Conservation (phyloP, 1,284 basidiomycete species). For the Peniophora sp. region DNA sequence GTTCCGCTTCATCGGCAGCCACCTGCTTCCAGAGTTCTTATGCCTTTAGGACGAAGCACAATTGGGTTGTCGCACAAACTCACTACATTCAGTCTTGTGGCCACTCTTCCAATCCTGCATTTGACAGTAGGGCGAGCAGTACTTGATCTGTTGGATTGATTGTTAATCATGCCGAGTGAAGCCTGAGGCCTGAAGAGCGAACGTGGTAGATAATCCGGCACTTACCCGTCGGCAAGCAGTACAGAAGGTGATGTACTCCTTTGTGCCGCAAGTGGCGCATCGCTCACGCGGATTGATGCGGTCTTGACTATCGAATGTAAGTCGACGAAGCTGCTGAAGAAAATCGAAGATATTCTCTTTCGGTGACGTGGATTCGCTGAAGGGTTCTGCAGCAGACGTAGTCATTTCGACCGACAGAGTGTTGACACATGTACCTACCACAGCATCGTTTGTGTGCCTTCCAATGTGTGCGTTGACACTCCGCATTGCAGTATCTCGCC, state of each 20-base stretch:
- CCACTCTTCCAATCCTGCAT: slow-evolving; percentile 1
- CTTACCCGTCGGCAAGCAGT: not conserved
- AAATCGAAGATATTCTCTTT: too few species aligned
- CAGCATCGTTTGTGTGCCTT: too few species aligned
- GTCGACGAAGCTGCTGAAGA: too few species aligned
- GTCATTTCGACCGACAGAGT: too few species aligned
- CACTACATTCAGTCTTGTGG: slow-evolving; percentile 1
- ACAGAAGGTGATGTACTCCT: not conserved
- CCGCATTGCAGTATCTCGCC: too few species aligned
- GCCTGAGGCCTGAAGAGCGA: not conserved
- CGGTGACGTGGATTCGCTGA: too few species aligned
- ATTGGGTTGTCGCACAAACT: not conserved
- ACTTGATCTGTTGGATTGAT: not conserved
- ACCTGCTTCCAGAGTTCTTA: not conserved
- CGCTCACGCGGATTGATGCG: too few species aligned
- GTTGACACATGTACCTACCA: too few species aligned
- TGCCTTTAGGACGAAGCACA: not conserved
- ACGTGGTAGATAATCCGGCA: not conserved
- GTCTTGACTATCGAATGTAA: too few species aligned
- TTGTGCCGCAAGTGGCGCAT: not conserved
- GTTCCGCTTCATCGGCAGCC: not conserved
- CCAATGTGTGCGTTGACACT: too few species aligned
- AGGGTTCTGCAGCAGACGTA: too few species aligned
- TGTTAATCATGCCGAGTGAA: not conserved
- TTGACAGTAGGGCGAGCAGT: slow-evolving; percentile 4